Base-by-base conservation (phyloP, 345 rosid genomes). In the Cardiospermum halicacabum region DNA sequence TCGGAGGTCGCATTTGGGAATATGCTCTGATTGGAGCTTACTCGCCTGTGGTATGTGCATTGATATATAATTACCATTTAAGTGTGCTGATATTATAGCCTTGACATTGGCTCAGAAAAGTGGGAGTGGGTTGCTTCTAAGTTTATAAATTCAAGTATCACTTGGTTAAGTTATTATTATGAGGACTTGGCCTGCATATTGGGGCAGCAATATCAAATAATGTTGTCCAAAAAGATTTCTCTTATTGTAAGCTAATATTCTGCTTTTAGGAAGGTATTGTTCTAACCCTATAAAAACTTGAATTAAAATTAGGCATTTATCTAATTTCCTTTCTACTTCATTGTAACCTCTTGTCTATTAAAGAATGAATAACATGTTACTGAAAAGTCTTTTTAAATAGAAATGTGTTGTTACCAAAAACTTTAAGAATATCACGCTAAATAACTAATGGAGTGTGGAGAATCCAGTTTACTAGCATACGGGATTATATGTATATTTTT, bases 1-100 rank as follows among this genome's bases (percentile, higher is more conserved):
- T 87, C 72, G 96, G 99, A 71, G 97, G 99, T 70, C 94, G 58
- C 36, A 70, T 80, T 49, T 94, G 95, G 99, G 97, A 94, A 72
- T 94, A 80, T 61, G 76, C 75, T 62, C 75, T 91, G 64, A 65
- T 84, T 12, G 95, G 76, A 31, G 70, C 82, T 53, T 94, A 91
- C 81, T 81, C 99, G 24, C 95, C 93, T 18, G 95, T 94, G 96
- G 99, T 94, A 94, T 58, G 91, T 78, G 42, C 58, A 40, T 34
- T 65, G 16, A 18, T 47, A 26, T 34, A 8, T 12, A 37, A 45
- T 36, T 48, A 67, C 4, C 18, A 12, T 7, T 51, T 51, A 62
- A 7, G 27, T 28, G 11, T 47, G 12, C 2, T 25, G 28, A 47
- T 30, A 62, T 5, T 24, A 3, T 43, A 10, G 53, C 53, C 19